Base-by-base conservation (phyloP, 768 basidiomycete genomes). In the Omphalotus guepiniiformis region DNA sequence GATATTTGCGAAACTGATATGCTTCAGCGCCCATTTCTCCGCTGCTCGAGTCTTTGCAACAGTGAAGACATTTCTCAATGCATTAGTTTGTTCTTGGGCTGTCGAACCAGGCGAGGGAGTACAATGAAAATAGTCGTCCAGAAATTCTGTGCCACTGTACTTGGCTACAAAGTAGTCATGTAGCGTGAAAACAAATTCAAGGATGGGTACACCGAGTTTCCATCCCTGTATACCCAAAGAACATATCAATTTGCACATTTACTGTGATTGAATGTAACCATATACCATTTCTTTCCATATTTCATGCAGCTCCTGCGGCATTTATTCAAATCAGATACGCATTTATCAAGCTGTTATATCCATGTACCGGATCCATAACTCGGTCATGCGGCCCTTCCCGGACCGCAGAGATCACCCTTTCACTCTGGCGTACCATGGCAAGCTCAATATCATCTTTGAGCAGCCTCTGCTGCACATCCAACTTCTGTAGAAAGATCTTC, bases 281-380 rank as follows among this genome's bases (percentile, higher is more conserved):
- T n/a, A 12, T 25, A 36, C 35, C 35, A 46, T 46, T 37, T 46
- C 44, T 16, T 46, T 46, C 44, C 44, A 46, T 18, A 46, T 46
- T 8, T 6, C 44, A 5, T 25, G 44, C 12, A 46, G 34, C 27
- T 46, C 44, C 44, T 46, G 18, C 5, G 26, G n/a, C 22, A 19
- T 11, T 19, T 18, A 23, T 22, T 12, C 22, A 21, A 6, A 41
- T n/a, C 22, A 6, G 8, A 27, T 11, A 5, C 40, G n/a, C 21
- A 44, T 12, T 12, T 22, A 7, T 13, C 8, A 27, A 15, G 32
- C 18, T 13, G 29, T 2, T n/a, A 29, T 15, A 29, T 3, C 16
- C 30, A 18, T 32, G n/a, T 29, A 46, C 44, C 32, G 22, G 34
- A 46, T 46, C 44, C 9, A 32, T 3, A 36, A 46, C 34, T 27